Evolutionary conservation across 106 monocot genomes (phyloP).

Genomic region (Chionographis japonica): DNA sequence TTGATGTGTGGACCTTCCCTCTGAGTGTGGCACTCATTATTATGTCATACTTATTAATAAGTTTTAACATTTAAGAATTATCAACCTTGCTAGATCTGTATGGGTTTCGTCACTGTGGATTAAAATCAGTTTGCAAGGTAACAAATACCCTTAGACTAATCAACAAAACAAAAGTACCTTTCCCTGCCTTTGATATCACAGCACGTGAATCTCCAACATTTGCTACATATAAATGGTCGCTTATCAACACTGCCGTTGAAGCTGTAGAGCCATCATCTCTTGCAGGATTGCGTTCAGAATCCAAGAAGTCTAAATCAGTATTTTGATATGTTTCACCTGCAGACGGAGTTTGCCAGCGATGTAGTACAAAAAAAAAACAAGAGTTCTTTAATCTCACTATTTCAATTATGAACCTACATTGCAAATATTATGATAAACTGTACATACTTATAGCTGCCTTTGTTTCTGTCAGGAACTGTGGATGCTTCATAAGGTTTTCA

Average conservation of each 20-base stretch:
- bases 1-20: too few species aligned
- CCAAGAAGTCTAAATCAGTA: slow-evolving; percentile 86
- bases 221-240: slow-evolving; percentile 82
- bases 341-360: not conserved
- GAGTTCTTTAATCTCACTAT: not conserved
- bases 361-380: not conserved
- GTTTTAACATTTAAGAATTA: too few species aligned
- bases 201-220: slow-evolving; percentile 98
- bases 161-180: slow-evolving; percentile 38
- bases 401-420: too few species aligned
- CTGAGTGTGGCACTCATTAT: too few species aligned
- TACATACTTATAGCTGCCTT: slow-evolving; percentile 77
- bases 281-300: slow-evolving; percentile 57
- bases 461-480: slow-evolving; percentile 71
- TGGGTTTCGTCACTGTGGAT: too few species aligned
- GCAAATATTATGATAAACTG: too few species aligned
- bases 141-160: slow-evolving; percentile 12
- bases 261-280: slow-evolving; percentile 98
- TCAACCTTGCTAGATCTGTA: too few species aligned
- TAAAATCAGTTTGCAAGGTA: too few species aligned
- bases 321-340: slow-evolving; percentile 80
- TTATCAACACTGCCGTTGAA: slow-evolving; percentile 81
- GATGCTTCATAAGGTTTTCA: slow-evolving; percentile 87
- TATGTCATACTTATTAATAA: too few species aligned
- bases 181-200: slow-evolving; percentile 79